These are phyloP conservation scores for Boletus coccyginus DNA, from an alignment of 768 basidiomycete genomes.

Conservation along the genomic window DNA sequence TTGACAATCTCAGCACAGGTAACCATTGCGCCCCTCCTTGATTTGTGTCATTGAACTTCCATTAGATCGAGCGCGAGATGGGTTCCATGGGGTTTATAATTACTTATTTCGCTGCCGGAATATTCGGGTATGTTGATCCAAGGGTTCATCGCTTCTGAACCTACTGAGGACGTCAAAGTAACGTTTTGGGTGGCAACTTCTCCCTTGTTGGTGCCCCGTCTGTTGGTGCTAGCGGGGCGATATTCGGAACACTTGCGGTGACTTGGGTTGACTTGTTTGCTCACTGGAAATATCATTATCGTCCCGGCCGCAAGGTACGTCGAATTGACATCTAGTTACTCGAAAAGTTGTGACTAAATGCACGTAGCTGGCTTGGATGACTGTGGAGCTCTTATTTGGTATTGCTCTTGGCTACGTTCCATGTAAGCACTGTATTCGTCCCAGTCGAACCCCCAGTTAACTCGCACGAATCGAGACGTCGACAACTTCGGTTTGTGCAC, in stretches of 20 bases:
- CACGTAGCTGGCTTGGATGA: conserved; percentile 73
- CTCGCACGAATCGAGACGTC: conserved; percentile 48
- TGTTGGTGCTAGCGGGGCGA: conserved; percentile 89
- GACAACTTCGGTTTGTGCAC: conserved; percentile 78
- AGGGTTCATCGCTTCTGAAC: background rate
- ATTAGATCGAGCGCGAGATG: conserved; percentile 86
- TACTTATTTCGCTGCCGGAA: conserved; percentile 86
- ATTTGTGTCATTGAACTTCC: background rate
- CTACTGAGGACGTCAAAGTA: conserved; percentile 40
- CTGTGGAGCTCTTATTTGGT: conserved; percentile 83
- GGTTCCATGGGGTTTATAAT: conserved; percentile 82
- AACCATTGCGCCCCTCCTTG: conserved; percentile 2
- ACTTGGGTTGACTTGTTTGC: conserved; percentile 88
- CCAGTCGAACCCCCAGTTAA: conserved; percentile 9
- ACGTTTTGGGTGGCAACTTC: conserved; percentile 92
- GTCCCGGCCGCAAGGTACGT: conserved; percentile 73
- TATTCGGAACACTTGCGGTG: conserved; percentile 84
- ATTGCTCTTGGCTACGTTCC: conserved; percentile 83
- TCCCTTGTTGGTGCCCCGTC: conserved; percentile 84
- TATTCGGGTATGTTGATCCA: conserved; percentile 67
- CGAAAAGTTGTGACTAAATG: background rate
- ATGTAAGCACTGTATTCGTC: conserved; percentile 44
- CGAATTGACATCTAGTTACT: background rate
- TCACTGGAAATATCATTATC: conserved; percentile 88
- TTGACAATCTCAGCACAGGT: conserved; percentile 77